These are phyloP conservation scores for Paramecium caudatum DNA, from an alignment of 73 alveolate genomes.

Conservation along the genomic window DNA sequence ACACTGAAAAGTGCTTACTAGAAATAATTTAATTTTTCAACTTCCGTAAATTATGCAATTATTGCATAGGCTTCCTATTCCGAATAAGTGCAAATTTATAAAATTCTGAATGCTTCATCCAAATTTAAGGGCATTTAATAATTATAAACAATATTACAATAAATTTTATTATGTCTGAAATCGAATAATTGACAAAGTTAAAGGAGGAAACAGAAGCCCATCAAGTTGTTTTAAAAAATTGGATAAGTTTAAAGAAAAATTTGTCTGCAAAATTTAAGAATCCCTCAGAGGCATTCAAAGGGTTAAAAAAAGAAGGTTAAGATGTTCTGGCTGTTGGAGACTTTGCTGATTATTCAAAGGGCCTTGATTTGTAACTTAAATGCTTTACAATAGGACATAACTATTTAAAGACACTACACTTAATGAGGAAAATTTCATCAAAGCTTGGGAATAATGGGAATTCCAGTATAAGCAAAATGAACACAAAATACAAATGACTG, in stretches of 20 bases:
- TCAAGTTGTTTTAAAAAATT: not conserved
- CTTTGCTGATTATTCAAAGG: slow-evolving; percentile 45
- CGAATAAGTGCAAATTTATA: too few relatives aligned
- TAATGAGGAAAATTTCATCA: slow-evolving; percentile 58
- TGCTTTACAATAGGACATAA: not conserved
- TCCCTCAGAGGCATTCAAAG: slow-evolving; percentile 53
- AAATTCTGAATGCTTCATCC: too few relatives aligned
- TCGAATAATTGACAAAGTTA: slow-evolving; percentile 12
- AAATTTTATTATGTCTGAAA: slow-evolving; percentile 57
- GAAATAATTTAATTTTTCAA: too few relatives aligned
- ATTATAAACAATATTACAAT: too few relatives aligned
- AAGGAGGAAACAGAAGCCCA: not conserved
- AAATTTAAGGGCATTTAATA: too few relatives aligned
- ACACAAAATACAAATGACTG: slow-evolving; percentile 30
- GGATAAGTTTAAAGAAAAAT: slow-evolving; percentile 40
- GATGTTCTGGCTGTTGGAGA: not conserved
- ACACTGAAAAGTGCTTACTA: too few relatives aligned
- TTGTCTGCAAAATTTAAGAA: not conserved
- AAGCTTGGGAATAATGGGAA: slow-evolving; percentile 61
- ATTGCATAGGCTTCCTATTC: too few relatives aligned
- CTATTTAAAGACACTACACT: slow-evolving; percentile 2
- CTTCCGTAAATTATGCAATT: too few relatives aligned
- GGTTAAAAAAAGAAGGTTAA: slow-evolving; percentile 16
- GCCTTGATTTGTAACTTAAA: slow-evolving; percentile 39
- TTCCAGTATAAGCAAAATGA: not conserved